Evolutionary conservation across 208 protist genomes (phyloP), one percentile per base, ranked within the genome.

Genomic region (Leishmania lainsoni): DNA sequence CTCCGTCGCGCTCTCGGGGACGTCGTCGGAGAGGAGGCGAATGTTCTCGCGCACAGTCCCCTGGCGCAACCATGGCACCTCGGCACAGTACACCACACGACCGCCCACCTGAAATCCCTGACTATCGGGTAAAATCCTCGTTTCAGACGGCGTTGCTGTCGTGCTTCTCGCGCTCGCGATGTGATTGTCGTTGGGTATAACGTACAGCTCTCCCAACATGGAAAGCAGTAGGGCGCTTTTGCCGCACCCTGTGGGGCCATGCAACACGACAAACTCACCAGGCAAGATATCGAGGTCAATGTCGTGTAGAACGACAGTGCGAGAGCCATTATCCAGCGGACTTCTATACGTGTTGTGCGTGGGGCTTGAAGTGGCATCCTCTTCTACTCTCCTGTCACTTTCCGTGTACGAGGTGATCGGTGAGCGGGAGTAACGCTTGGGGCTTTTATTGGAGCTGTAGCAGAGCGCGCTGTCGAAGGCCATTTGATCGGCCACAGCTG

Each of bases 11-110:
- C 79, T 90, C 75, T 86, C 83, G 2, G 85, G 87, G 12, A 75
- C 81, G 58, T 84, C 80, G 82, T 92, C 91, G 35, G 83, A 73
- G 45, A 85, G 39, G 69, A 92, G 83, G 56, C 93, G 71, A 76
- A 99, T 98, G 86, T 99, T 99, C 54, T 98, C 96, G n/a, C 95
- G 91, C 14, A 99, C 76, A 39, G 97, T 98, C 39, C 88, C 93
- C 78, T 94, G 93, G 42, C 94, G 85, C 72, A 99, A 89, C 94
- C 95, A 99, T 48, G 98, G 91, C 69, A 92, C 87, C 86, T 98
- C 96, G 3, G 94, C 74, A 68, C 92, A 95, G 86, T 97, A 98
- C 29, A 84, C 92, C 48, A 96, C 81, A 63, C 83, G 83, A 17
- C 94, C 93, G n/a, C 84, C 83, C 22, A 91, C 82, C 61, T 85